Percentiles rank a stretch among this genome's conserved stretches.
These are phyloP conservation scores for Globisporangium orthogonon DNA, from an alignment of 352 stramenopile genomes.

Conservation along the genomic window DNA sequence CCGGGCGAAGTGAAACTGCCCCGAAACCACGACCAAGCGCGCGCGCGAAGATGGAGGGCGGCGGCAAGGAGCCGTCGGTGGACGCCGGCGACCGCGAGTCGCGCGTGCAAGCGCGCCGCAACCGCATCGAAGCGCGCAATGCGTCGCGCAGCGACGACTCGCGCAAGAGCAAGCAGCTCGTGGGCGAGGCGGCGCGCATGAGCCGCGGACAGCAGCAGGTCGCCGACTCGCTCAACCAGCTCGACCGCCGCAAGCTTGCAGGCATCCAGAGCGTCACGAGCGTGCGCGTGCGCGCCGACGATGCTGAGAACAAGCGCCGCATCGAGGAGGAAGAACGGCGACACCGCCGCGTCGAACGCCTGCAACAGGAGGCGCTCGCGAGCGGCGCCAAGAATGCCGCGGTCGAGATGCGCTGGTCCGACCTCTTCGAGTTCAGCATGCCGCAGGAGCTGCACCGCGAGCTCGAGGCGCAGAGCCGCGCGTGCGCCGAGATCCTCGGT, in stretches of 20 bases:
- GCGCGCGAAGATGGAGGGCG: slow-evolving; percentile 15
- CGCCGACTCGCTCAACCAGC: slow-evolving; percentile 67
- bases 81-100: slow-evolving; percentile 48
- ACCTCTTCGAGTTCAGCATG: slow-evolving; percentile 91
- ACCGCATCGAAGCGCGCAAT: slow-evolving; percentile 74
- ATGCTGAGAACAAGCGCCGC: slow-evolving; percentile 83
- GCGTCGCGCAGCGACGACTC: slow-evolving; percentile 75
- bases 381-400: slow-evolving; percentile 89
- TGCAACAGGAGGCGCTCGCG: slow-evolving; percentile 90
- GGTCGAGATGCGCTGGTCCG: slow-evolving; percentile 91
- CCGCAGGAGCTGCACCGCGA: slow-evolving; percentile 89
- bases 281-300: slow-evolving; percentile 88
- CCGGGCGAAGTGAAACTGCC: neutral
- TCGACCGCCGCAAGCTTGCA: slow-evolving; percentile 62
- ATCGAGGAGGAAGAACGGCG: slow-evolving; percentile 89
- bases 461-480: slow-evolving; percentile 81
- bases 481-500: slow-evolving; percentile 87
- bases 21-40: too few species aligned
- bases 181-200: slow-evolving; percentile 58
- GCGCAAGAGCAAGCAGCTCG: slow-evolving; percentile 62
- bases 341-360: slow-evolving; percentile 70
- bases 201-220: slow-evolving; percentile 72
- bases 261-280: slow-evolving; percentile 89
- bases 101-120: slow-evolving; percentile 52
- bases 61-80: slow-evolving; percentile 23